These are phyloP conservation scores for Phytophthora podocarpi DNA, from an alignment of 352 stramenopile species.

Conservation along the genomic window DNA sequence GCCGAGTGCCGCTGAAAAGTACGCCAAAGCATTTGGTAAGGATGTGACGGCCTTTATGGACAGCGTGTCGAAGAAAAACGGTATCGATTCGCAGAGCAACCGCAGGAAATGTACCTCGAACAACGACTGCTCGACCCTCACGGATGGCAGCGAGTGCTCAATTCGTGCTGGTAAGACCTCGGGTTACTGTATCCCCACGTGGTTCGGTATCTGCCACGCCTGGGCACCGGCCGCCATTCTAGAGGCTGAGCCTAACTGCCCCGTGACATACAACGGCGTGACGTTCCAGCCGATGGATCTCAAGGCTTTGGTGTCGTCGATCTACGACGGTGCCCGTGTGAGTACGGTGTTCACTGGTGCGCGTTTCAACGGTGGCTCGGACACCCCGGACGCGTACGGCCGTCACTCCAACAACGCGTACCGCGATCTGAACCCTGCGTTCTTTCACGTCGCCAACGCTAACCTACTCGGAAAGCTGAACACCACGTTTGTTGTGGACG, in stretches of 20 bases:
- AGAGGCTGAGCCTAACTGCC: conserved; percentile 47
- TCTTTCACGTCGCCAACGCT: conserved; percentile 47
- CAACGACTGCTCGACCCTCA: conserved; percentile 26
- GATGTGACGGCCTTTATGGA: conserved; percentile 44
- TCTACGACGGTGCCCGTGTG: conserved; percentile 42
- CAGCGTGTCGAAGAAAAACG: conserved; percentile 36
- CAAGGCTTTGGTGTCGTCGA: conserved; percentile 41
- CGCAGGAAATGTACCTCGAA: conserved; percentile 32
- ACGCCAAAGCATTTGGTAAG: conserved; percentile 46
- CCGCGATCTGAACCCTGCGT: conserved; percentile 52
- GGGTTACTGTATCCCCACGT: conserved; percentile 52
- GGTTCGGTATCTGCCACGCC: conserved; percentile 57
- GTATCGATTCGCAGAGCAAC: conserved; percentile 34
- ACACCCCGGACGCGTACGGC: conserved; percentile 42
- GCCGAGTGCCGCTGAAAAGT: conserved; percentile 49
- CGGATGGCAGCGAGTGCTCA: conserved; percentile 33
- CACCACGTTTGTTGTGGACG: conserved; percentile 47
- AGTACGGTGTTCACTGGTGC: conserved; percentile 47
- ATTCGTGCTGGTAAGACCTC: conserved; percentile 32
- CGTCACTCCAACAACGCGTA: conserved; percentile 41
- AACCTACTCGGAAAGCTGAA: conserved; percentile 53
- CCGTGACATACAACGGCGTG: conserved; percentile 42
- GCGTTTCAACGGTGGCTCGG: conserved; percentile 35
- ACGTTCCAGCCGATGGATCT: conserved; percentile 48
- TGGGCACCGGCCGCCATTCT: conserved; percentile 46